Evolutionary conservation across 1,284 basidiomycete species (phyloP).

Genomic region (Ganoderma multipileum): DNA sequence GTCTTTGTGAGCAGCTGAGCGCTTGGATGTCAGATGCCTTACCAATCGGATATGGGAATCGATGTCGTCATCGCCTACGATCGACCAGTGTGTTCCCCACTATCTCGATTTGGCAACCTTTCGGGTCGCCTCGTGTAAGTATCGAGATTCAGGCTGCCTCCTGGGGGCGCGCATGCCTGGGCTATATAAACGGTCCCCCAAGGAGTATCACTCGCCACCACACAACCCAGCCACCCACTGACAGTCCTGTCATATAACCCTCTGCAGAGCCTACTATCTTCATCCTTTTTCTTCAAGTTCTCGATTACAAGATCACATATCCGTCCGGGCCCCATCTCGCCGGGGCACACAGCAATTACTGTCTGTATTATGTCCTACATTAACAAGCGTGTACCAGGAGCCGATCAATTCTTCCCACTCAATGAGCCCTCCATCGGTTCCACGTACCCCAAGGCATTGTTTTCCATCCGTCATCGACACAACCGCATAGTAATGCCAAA

Average conservation of each 20-base stretch:
- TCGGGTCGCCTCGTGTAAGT: background rate
- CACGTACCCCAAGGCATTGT: conserved; percentile 45
- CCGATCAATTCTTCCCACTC: conserved; percentile 62
- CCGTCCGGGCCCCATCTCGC: background rate
- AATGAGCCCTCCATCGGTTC: conserved; percentile 71
- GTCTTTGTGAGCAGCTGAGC: no score
- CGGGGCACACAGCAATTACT: background rate
- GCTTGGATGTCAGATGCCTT: background rate
- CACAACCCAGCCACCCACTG: background rate
- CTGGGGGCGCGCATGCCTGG: background rate
- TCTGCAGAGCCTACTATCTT: background rate
- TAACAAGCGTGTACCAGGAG: conserved; percentile 56
- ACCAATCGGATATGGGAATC: conserved; percentile 9
- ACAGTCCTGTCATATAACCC: background rate
- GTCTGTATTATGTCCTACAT: conserved; percentile 35
- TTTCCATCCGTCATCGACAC: conserved; percentile 14
- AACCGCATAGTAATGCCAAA: background rate
- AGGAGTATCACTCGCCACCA: background rate
- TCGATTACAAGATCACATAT: no score
- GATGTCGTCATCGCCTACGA: conserved; percentile 15
- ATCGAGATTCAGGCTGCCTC: background rate
- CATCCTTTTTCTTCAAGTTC: no score
- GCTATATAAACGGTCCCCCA: background rate
- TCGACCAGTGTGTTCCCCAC: no score
- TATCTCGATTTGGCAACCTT: background rate